Evolutionary conservation across 495 filamentous ascomycete genomes (phyloP).

Genomic region (Penicillium pulvis): DNA sequence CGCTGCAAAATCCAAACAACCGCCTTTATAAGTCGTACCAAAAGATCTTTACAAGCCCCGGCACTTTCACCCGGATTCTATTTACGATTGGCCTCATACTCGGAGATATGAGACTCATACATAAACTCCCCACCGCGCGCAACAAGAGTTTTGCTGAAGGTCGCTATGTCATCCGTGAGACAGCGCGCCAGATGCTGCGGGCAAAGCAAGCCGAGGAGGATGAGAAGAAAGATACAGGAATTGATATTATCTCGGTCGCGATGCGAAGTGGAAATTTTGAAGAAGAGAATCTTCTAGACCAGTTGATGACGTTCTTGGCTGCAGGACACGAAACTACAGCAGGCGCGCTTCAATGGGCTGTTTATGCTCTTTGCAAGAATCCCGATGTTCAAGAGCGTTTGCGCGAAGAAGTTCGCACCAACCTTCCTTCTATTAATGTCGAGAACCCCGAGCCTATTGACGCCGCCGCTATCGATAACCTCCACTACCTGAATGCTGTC

Average conservation of each 20-base stretch:
- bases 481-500: conserved; percentile 63
- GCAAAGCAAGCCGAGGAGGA: conserved; percentile 65
- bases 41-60: conserved; percentile 36
- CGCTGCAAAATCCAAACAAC: conserved; percentile 64
- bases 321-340: conserved; percentile 86
- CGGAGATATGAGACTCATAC: conserved; percentile 34
- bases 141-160: conserved; percentile 63
- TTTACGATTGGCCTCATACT: conserved; percentile 46
- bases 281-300: conserved; percentile 81
- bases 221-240: conserved; percentile 38
- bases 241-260: conserved; percentile 84
- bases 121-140: conserved; percentile 62
- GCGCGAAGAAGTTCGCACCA: conserved; percentile 60
- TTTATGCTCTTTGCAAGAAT: conserved; percentile 60
- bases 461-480: conserved; percentile 51
- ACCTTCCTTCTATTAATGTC: conserved; percentile 59
- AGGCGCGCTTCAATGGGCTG: conserved; percentile 60
- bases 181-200: conserved; percentile 66
- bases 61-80: conserved; percentile 28
- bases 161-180: conserved; percentile 57
- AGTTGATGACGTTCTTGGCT: conserved; percentile 93
- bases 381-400: conserved; percentile 58
- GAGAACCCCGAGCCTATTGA: conserved; percentile 48
- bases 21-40: conserved; percentile 67
- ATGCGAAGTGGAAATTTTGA: conserved; percentile 72